Base-by-base conservation (phyloP, 1,284 basidiomycete species). In the Anthracocystis panici-leucophaei region DNA sequence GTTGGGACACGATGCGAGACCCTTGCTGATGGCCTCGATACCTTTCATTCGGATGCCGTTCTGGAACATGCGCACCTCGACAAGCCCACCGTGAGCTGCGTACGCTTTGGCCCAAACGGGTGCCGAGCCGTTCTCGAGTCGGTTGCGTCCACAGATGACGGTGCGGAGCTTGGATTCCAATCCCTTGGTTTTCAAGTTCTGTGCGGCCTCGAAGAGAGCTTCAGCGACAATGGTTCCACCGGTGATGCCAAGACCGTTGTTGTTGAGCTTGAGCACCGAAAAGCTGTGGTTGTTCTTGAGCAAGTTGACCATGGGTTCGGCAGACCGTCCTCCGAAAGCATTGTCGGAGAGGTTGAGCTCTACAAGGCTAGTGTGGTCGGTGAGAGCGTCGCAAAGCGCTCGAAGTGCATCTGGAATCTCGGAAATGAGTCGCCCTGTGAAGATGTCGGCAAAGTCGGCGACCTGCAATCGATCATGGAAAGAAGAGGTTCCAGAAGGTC, bases 1-100 rank as follows among this genome's bases (percentile, higher is more conserved):
- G 51, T 88, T 87, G 1, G 88, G 86, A 84, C 92, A 93, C 60
- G 90, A 88, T 16, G 91, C 86, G 46, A 99, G 87, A 2, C 95
- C 96, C 27, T 75, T 65, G 23, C 92, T 92, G 48, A 99, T 89
- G 16, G 90, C 89, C n/a, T 89, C 89, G 81, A 97, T 92, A 8
- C 97, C 96, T 72, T 92, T 91, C 91, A 94, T 94, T 75, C 95
- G 89, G 81, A 99, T 98, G 2, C 95, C 97, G 83, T 99, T 98
- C 88, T 99, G 95, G 42, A 93, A 93, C 91, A 99, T 92, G 76
- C 92, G 89, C 40, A 99, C 92, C 81, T 97, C 94, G 53, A 88
- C 88, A 25, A 99, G 89, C 9, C 77, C 66, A 5, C 90, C 91
- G 83, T 97, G 95, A 41, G 91, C 92, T 8, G 90, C 90, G 78